Evolutionary conservation across 2,329 filamentous ascomycete genomes (phyloP), one percentile per base, ranked within the genome.

Genomic region (Neopestalotiopsis rosae): DNA sequence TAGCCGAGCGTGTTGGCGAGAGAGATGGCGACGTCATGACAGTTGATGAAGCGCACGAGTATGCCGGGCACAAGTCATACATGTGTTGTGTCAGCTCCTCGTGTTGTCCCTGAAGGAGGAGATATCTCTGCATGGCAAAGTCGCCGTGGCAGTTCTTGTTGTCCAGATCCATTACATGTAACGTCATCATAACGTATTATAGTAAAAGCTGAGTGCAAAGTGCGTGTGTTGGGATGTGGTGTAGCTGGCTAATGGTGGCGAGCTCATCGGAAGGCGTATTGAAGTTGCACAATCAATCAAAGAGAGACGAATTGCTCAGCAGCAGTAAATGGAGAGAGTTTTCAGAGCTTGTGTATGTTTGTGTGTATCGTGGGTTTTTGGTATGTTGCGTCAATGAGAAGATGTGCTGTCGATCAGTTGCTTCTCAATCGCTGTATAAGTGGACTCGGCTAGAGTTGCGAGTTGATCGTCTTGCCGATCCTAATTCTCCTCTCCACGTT

Each of bases 1-100:
- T 61, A n/a, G 40, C 32, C 83, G 87, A 78, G 82, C 91, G 77
- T 79, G 88, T 83, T 75, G 86, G 87, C 76, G 91, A 91, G 76
- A 87, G 86, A 77, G 89, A 81, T 79, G 89, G 84, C 77, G 90
- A 85, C 2, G 83, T 83, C 62, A 72, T 71, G 12, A 79, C 73
- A 12, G 80, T 79, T 2, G 82, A 82, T 14, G 78, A 76, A 67
- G 72, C 78, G 70, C 80, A 79, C 67, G 73, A 79, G 69, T 80
- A 79, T 1, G 77, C 74, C 9, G 77, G 83, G 57, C 83, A 84
- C 66, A 89, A 84, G 69, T 84, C 82, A 72, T 87, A 81, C 69
- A 89, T 84, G 70, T 86, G 84, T 72, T 80, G 81, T 70, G 81
- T 81, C 17, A 89, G 82, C 69, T 85, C 83, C 69, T 88, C 83